Evolutionary conservation across 1,139 yeast species (phyloP).

Genomic region (Candida sojae): DNA sequence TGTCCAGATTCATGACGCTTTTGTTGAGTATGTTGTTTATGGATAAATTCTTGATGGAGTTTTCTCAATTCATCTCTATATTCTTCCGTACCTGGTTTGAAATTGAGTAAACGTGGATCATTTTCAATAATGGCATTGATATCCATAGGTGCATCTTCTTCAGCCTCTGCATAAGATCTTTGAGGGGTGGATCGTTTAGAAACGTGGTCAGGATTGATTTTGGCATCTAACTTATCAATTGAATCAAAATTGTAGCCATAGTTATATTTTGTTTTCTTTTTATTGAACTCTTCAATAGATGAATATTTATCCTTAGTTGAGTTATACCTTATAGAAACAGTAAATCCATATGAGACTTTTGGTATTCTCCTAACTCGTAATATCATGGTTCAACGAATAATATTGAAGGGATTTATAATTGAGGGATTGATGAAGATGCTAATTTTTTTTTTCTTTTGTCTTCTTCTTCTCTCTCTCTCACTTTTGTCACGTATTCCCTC

Average conservation of each 20-base stretch:
- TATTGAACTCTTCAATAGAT: constrained; percentile 42
- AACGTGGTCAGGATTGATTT: constrained; percentile 11
- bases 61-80: constrained; percentile 34
- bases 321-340: neutral
- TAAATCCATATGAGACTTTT: neutral
- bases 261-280: constrained; percentile 33
- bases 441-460: constrained; percentile 1
- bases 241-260: constrained; percentile 35
- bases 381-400: constrained; percentile 4
- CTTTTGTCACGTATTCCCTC: neutral
- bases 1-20: constrained; percentile 31
- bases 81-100: constrained; percentile 38
- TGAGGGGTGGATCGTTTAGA: constrained; percentile 2
- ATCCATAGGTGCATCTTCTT: constrained; percentile 20
- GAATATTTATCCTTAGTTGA: constrained; percentile 14
- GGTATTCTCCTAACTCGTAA: neutral
- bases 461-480: neutral
- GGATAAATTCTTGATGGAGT: constrained; percentile 30
- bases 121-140: constrained; percentile 27
- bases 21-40: constrained; percentile 23
- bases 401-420: neutral
- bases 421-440: neutral
- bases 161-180: constrained; percentile 13
- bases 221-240: constrained; percentile 23
- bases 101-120: constrained; percentile 35